Evolutionary conservation across 2,329 filamentous ascomycete species (phyloP), one percentile per base, ranked within the genome.

Genomic region (Cylindrodendrum hubeiense): DNA sequence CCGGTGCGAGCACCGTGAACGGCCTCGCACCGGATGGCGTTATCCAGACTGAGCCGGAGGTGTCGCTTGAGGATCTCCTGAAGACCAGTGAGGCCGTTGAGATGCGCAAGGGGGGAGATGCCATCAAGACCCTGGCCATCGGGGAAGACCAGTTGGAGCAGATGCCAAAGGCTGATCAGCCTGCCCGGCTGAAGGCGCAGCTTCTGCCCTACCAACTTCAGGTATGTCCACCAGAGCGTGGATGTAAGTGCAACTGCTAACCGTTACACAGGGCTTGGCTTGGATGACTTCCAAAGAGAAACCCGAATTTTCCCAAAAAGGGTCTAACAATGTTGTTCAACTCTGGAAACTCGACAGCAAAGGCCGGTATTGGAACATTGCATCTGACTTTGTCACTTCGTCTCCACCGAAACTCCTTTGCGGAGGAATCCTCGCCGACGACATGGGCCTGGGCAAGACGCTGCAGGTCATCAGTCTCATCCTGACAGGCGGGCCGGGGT

Each of bases 371-470:
- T 68, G 93, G 90, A 64, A 95, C 90, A 65, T 79, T 15, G 78
- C 76, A 5, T 80, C 79, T 0, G 90, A 90, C 56, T 95, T 90
- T 75, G 86, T 89, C 10, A 89, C 86, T 9, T 78, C 77, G 0
- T 78, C 77, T 3, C 79, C 85, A 1, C 93, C 93, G 0, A 78
- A 81, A 1, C 84, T 97, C 22, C 89, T 93, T 7, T 93, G 89
- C 53, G 94, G 94, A 19, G 94, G 94, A 33, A 94, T 97, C 53
- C 85, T 97, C 9, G 93, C 79, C 13, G 94, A 97, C 77, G 94
- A 97, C 73, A 97, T 97, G 95, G 94, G 94, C 4, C 81, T 97
- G 5, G 94, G 94, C 24, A 97, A 97, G 81, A 97, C 94, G 0
- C 85, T 97, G 9, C 92, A 97, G 76, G 87, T 94, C 51, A 95